Base-by-base conservation (phyloP, 1,284 basidiomycete genomes). In the Cronartium quercuum region DNA sequence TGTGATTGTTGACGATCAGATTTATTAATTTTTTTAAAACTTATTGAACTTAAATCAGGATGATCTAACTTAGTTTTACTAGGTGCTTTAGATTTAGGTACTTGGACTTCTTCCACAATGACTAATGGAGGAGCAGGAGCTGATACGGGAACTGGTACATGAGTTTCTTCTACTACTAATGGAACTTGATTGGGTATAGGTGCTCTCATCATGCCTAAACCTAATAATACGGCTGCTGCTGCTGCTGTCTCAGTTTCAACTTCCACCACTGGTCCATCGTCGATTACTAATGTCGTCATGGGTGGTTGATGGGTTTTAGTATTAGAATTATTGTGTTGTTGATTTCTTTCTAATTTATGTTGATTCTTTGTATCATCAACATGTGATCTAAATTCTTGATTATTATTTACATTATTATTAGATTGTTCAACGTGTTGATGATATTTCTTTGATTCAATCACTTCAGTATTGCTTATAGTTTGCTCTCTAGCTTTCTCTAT, bases 211-310 rank as follows among this genome's bases (percentile, higher is more conserved):
- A 60, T 40, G 9, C 67, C 67, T 15, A 68, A 57, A 2, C 67
- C 67, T 4, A 68, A 29, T 9, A 68, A 37, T 18, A 68, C 67
- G 4, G 67, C 57, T 34, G 67, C 67, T 21, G 67, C 67, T 60
- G 51, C 67, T 7, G 41, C 67, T 24, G 67, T 68, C 37, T 68
- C 67, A 21, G 29, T 57, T 34, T 68, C 67, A 9, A 40, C 35
- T 12, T 68, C 57, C 18, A 34, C 13, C 35, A 55, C 55, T 3
- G 47, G 67, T 13, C 24, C 51, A 42, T n/a, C 37, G 18, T 57
- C 57, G 37, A 35, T 62, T 34, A 38, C 51, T 7, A 55, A 29
- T 21, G 51, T 55, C 18, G 51, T 55, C 51, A 55, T 55, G 18
- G 51, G 15, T 21, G n/a, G 51, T 29, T n/a, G 29, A 7, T 55